phyloP scores from a whole-genome alignment of 1,139 yeast genomes.

The Sugiyamaella sp. region DNA sequence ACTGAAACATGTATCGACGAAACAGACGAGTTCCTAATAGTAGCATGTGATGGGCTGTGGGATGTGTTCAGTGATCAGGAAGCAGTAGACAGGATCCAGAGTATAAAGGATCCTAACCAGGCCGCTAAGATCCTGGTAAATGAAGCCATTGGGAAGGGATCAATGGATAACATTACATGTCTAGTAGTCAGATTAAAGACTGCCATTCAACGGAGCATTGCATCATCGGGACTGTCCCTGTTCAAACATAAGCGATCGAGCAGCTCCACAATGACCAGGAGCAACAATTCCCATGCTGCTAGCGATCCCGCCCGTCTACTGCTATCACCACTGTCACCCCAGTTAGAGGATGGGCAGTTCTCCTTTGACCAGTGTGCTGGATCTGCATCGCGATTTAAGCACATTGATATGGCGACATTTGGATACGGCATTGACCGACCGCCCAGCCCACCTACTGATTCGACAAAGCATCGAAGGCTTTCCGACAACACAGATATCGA shows the following conservation, averaged over 20 bases:
- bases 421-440: conserved; percentile 5
- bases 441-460: conserved; percentile 2
- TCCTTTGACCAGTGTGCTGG: neutral
- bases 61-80: conserved; percentile 78
- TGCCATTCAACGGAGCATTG: neutral
- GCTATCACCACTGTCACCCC: conserved; percentile 7
- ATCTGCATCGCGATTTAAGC: conserved; percentile 1
- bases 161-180: conserved; percentile 84
- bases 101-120: conserved; percentile 53
- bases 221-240: neutral
- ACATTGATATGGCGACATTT: conserved; percentile 9
- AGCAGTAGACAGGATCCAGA: conserved; percentile 68
- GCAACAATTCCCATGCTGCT: conserved; percentile 1
- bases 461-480: conserved; percentile 4
- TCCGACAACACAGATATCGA: conserved; percentile 3
- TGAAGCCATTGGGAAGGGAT: conserved; percentile 68
- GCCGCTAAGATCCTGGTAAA: conserved; percentile 71
- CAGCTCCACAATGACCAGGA: neutral
- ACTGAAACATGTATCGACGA: conserved; percentile 46
- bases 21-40: conserved; percentile 69
- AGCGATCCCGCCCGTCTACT: neutral
- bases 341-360: neutral
- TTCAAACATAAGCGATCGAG: conserved; percentile 3
- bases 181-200: conserved; percentile 58
- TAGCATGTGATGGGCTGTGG: conserved; percentile 96